Conservation (phyloP, 306 rosid species). For the Prunus mongolica region DNA sequence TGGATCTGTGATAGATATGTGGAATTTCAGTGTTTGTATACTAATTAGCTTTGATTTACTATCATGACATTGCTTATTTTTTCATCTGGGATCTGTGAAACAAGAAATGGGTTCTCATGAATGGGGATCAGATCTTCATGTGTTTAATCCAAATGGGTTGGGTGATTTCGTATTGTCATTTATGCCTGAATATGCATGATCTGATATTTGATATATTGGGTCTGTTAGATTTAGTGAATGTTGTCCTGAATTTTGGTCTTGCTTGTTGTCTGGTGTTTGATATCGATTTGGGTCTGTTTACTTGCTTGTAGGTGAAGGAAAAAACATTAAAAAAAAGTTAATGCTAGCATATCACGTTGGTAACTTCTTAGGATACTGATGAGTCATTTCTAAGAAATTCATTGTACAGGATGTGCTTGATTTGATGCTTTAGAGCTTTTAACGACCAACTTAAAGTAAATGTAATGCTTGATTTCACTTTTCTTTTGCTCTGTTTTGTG, state of each 20-base stretch:
- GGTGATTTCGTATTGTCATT: not conserved
- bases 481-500: not conserved
- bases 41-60: not conserved
- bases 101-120: constrained; percentile 2
- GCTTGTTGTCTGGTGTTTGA: not conserved
- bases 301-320: not conserved
- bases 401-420: not conserved
- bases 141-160: not conserved
- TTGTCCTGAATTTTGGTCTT: constrained; percentile 7
- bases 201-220: constrained; percentile 2
- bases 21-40: not conserved
- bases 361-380: not conserved
- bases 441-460: not conserved
- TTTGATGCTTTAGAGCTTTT: not conserved
- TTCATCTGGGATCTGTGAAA: constrained; percentile 13
- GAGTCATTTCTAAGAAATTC: not conserved
- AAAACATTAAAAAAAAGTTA: not conserved
- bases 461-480: not conserved
- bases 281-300: not conserved
- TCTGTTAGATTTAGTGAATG: constrained; percentile 7
- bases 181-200: constrained; percentile 17
- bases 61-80: not conserved
- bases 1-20: constrained; percentile 42
- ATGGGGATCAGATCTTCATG: constrained; percentile 31
- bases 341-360: not conserved